phyloP scores from a whole-genome alignment of 129 eudicot species.

The Saposhnikovia divaricata region DNA sequence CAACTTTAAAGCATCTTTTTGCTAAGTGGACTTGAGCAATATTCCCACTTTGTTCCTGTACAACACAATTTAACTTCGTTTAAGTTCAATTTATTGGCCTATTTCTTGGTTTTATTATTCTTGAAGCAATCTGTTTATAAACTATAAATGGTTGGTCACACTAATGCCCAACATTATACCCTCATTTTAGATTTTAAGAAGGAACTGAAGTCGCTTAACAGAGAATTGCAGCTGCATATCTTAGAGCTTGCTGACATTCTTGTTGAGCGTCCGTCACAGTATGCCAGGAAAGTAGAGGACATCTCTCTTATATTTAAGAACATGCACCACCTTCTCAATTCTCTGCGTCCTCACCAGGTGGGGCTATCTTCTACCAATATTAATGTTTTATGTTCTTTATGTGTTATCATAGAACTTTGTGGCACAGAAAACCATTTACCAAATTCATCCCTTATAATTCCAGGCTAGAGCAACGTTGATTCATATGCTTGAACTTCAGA shows the following conservation, averaged over 20 bases:
- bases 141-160: not conserved
- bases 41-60: not conserved
- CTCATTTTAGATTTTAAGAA: slow-evolving; percentile 67
- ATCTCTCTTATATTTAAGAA: slow-evolving; percentile 83
- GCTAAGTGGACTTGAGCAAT: not conserved
- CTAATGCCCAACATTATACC: slow-evolving; percentile 3
- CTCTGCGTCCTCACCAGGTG: slow-evolving; percentile 89
- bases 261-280: slow-evolving; percentile 78
- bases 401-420: not conserved
- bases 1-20: not conserved
- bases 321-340: slow-evolving; percentile 83
- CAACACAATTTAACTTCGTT: not conserved
- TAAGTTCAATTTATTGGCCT: not conserved
- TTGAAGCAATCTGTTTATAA: not conserved
- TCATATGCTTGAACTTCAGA: slow-evolving; percentile 82
- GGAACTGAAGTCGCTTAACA: slow-evolving; percentile 78
- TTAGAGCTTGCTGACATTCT: slow-evolving; percentile 88
- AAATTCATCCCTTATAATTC: not conserved
- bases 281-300: slow-evolving; percentile 93
- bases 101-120: not conserved
- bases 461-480: slow-evolving; percentile 91
- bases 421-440: not conserved
- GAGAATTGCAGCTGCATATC: slow-evolving; percentile 76
- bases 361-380: not conserved
- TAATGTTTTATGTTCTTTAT: not conserved